phyloP scores from a whole-genome alignment of 192 early-diverging fungal species.

The Coemansia sp. region DNA sequence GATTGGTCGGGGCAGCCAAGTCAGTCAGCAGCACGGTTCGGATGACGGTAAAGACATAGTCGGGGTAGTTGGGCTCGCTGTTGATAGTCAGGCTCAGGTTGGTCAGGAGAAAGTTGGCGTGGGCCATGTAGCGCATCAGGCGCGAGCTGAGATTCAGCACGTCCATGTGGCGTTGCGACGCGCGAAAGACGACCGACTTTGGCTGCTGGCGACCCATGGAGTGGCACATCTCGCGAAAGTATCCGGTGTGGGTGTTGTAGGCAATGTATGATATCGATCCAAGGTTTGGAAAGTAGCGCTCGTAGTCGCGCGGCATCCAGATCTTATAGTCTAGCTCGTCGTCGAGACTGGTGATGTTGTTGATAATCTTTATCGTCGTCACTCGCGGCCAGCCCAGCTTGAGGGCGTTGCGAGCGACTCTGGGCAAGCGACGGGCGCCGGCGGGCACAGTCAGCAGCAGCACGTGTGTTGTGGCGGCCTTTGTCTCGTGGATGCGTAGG shows the following conservation, averaged over 20 bases:
- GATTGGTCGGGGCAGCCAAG: slow-evolving; percentile 42
- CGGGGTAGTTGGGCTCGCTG: slow-evolving; percentile 45
- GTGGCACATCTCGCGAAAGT: slow-evolving; percentile 57
- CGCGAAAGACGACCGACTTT: slow-evolving; percentile 47
- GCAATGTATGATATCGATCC: slow-evolving; percentile 42
- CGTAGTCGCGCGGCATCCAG: slow-evolving; percentile 57
- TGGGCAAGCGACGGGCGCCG: slow-evolving; percentile 35
- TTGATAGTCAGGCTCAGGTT: slow-evolving; percentile 43
- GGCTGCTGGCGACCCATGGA: slow-evolving; percentile 46
- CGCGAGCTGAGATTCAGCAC: slow-evolving; percentile 49
- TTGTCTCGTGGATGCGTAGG: slow-evolving; percentile 53
- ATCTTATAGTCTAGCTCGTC: slow-evolving; percentile 55
- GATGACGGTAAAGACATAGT: slow-evolving; percentile 52
- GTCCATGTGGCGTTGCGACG: slow-evolving; percentile 52
- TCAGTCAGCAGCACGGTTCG: slow-evolving; percentile 54
- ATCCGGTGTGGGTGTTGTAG: slow-evolving; percentile 34
- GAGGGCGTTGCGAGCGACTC: slow-evolving; percentile 44
- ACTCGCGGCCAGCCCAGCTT: slow-evolving; percentile 57
- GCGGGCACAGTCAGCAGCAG: slow-evolving; percentile 41
- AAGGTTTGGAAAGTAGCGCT: slow-evolving; percentile 53
- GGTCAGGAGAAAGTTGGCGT: slow-evolving; percentile 55
- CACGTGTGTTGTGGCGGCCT: slow-evolving; percentile 50
- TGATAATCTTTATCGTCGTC: slow-evolving; percentile 48
- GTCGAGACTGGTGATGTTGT: slow-evolving; percentile 31
- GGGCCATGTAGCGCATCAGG: slow-evolving; percentile 58